Evolutionary conservation across 1,284 basidiomycete genomes (phyloP).

Genomic region (Cryptococcus floricola): DNA sequence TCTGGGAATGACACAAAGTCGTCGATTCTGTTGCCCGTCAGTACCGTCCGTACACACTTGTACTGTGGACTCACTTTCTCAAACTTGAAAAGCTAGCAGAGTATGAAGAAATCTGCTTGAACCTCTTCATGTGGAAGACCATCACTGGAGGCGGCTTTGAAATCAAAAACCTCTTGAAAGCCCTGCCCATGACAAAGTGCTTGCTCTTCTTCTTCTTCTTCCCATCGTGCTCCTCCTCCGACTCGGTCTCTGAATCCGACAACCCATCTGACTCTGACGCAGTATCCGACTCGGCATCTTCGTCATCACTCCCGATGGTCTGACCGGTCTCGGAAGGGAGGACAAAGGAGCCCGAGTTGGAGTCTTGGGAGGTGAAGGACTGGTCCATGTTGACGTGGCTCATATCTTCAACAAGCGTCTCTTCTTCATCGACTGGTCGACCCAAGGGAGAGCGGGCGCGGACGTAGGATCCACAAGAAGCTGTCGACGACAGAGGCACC

Average conservation of each 20-base stretch:
- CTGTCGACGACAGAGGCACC: no score
- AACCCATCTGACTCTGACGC: slow-evolving; percentile 37
- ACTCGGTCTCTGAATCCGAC: slow-evolving; percentile 34
- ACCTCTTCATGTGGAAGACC: slow-evolving; percentile 88
- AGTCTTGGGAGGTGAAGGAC: slow-evolving; percentile 1
- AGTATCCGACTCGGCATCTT: slow-evolving; percentile 2
- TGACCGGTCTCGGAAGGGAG: not conserved
- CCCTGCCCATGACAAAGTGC: slow-evolving; percentile 65
- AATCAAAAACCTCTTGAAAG: slow-evolving; percentile 91
- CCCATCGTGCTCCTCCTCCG: slow-evolving; percentile 12
- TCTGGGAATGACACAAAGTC: slow-evolving; percentile 87
- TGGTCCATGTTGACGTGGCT: slow-evolving; percentile 4
- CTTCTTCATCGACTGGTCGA: slow-evolving; percentile 17
- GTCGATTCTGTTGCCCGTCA: slow-evolving; percentile 52
- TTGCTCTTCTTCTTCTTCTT: slow-evolving; percentile 29
- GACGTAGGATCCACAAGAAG: slow-evolving; percentile 1
- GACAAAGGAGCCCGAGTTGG: not conserved
- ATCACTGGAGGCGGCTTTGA: slow-evolving; percentile 79
- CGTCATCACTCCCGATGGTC: not conserved
- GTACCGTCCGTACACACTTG: slow-evolving; percentile 50
- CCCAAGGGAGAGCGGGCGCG: slow-evolving; percentile 39
- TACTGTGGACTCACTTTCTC: slow-evolving; percentile 38
- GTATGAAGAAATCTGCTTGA: slow-evolving; percentile 64
- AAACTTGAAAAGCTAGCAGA: slow-evolving; percentile 40
- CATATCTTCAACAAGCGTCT: slow-evolving; percentile 7